These are phyloP conservation scores for Plectosphaerella sp. DNA, from an alignment of 2,329 filamentous ascomycete genomes.

Conservation along the genomic window DNA sequence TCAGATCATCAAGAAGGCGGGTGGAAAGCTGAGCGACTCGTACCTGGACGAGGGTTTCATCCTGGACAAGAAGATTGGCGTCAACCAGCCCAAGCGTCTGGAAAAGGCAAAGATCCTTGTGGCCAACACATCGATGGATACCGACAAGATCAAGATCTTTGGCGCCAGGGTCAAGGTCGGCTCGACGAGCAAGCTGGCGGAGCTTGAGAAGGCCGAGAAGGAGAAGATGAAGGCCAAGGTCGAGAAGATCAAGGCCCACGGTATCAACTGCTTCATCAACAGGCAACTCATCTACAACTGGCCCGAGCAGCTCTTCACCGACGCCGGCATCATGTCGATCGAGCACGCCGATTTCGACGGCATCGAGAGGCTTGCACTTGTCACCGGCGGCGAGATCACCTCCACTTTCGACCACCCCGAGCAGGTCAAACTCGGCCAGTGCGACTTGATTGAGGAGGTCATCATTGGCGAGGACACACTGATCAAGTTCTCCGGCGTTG, in stretches of 20 bases:
- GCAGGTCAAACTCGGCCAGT: conserved; percentile 91
- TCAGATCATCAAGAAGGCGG: conserved; percentile 99
- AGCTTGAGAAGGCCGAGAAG: conserved; percentile 94
- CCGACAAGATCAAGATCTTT: conserved; percentile 99
- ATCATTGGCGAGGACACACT: conserved; percentile 97
- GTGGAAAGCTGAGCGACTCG: conserved; percentile 94
- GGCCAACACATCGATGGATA: conserved; percentile 98
- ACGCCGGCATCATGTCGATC: conserved; percentile 96
- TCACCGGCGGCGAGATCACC: conserved; percentile 95
- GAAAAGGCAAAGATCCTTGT: conserved; percentile 98
- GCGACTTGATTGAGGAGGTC: conserved; percentile 93
- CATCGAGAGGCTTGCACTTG: conserved; percentile 88
- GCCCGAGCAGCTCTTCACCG: conserved; percentile 97
- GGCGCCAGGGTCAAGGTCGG: conserved; percentile 95
- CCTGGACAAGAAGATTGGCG: conserved; percentile 97
- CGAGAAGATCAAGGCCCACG: conserved; percentile 96
- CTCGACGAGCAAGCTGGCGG: conserved; percentile 94
- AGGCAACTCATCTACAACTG: conserved; percentile 99
- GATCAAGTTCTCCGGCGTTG: conserved; percentile 95
- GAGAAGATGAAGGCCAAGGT: conserved; percentile 99
- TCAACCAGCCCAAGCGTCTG: conserved; percentile 95
- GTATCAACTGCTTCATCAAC: conserved; percentile 99
- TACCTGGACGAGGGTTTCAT: conserved; percentile 99
- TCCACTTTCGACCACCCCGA: conserved; percentile 98
- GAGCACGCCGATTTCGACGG: conserved; percentile 99